Evolutionary conservation across 2,329 filamentous ascomycete species (phyloP), one percentile per base, ranked within the genome.

Genomic region (Raffaelea albimanens): DNA sequence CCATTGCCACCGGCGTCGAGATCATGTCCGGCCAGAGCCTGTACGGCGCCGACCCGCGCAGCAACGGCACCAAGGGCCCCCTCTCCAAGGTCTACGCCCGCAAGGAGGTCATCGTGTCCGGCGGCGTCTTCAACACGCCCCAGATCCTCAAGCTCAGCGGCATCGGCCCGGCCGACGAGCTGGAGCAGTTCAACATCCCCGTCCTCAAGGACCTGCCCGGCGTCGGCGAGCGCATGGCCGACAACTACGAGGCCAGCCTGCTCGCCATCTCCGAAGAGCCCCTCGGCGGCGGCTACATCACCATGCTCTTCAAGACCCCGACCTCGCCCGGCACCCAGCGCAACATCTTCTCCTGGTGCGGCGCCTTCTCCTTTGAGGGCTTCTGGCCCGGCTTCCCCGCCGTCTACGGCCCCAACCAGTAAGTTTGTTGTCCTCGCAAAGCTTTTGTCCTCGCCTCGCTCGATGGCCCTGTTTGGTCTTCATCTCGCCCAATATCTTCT

Each of bases 141-240:
- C 63, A 70, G 46, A 59, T 73, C 46, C 64, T 73, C 16, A 69
- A 72, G 58, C 61, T 71, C 13, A 69, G 64, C 29, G 71, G 70
- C 20, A 58, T 73, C 44, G 70, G 71, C 2, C 62, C 66, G 10
- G 59, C 56, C n/a, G 57, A 52, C 1, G 66, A 71, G 56, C 62
- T 72, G 3, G 69, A 21, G 4, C 44, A 44, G 40, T 48, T 53
- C 49, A 44, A 39, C 29, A 53, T 53, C 43, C 51, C 51, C 25
- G 18, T 53, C 14, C 43, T 53, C 43, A 50, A 50, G 40, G 51
- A 84, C 56, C 67, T 80, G 1, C 80, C 78, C 0, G 81, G 78
- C 42, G 80, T 85, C 11, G 82, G 81, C 23, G 70, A 67, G 36
- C 82, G 82, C 60, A 63, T 82, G 5, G 69, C 76, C 58, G 76